Conservation (phyloP, 1,139 yeast species). For the Diutina catenulata region DNA sequence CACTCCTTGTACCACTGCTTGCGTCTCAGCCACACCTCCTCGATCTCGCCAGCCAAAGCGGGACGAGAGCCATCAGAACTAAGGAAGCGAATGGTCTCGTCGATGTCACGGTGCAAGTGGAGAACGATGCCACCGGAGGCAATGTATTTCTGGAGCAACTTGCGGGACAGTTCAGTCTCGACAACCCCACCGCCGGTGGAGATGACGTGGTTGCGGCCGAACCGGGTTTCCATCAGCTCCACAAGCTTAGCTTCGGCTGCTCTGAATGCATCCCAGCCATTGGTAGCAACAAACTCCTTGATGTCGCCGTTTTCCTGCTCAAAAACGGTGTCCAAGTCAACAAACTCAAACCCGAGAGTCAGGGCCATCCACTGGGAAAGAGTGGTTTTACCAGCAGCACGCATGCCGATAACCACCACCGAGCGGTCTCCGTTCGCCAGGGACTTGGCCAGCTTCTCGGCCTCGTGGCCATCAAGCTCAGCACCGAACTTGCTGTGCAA, state of each 20-base stretch:
- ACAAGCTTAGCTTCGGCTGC: conserved; percentile 51
- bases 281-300: conserved; percentile 48
- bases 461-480: conserved; percentile 58
- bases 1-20: conserved; percentile 72
- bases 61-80: conserved; percentile 77
- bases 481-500: conserved; percentile 60
- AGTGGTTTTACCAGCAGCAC: conserved; percentile 95
- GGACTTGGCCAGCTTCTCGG: conserved; percentile 8
- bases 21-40: conserved; percentile 75
- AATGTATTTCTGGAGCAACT: conserved; percentile 41
- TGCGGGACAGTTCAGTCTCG: conserved; percentile 62
- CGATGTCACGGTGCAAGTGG: conserved; percentile 82
- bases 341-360: conserved; percentile 54
- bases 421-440: conserved; percentile 35
- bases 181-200: conserved; percentile 98
- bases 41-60: conserved; percentile 68
- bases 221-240: conserved; percentile 33
- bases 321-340: conserved; percentile 69
- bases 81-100: conserved; percentile 67
- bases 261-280: conserved; percentile 88
- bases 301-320: conserved; percentile 51
- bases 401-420: conserved; percentile 79
- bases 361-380: conserved; percentile 73
- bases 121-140: conserved; percentile 63
- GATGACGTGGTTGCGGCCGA: conserved; percentile 51